Evolutionary conservation across 768 basidiomycete genomes (phyloP), one percentile per base, ranked within the genome.

Genomic region (Collybia nuda): DNA sequence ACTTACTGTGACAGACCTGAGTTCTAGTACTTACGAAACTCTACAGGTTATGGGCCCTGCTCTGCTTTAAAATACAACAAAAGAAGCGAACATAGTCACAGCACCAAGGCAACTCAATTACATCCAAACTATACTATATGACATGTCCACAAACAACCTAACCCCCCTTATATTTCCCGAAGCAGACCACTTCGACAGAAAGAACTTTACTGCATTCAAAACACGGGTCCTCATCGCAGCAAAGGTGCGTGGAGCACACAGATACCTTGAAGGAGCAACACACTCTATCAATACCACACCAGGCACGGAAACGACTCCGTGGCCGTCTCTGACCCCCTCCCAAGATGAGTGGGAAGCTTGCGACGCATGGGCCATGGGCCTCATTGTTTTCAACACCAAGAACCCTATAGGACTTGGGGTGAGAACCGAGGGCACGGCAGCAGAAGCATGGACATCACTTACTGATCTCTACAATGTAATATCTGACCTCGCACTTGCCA

Each of bases 211-310:
- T 23, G 40, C 44, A 17, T 62, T 52, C 37, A 57, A 53, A 41
- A 55, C 47, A 21, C 40, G 40, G 9, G 51, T 65, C 18, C 15
- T 52, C 5, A 49, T 53, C 8, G 46, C 55, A 6, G 50, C 51
- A 11, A 21, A 47, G 36, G 39, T 42, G 22, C 43, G 47, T 19
- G 62, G 60, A 15, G 55, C 53, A 19, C 43, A 32, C 17, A 59
- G 56, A 32, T 64, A 62, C 43, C 48, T 64, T n/a, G 48, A 57
- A 17, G 56, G 63, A 12, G 58, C 54, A 1, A 64, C 24, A 22
- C 12, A 42, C 45, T 22, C n/a, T 29, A 23, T 22, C 24, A n/a
- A 36, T 29, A 18, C 32, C 6, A 29, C 29, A 26, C 5, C 8
- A 8, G 24, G 9, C 17, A 7, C 17, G 6, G 40, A 41, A 18